phyloP scores from a whole-genome alignment of 768 basidiomycete genomes.

The Podaxis sp. region DNA sequence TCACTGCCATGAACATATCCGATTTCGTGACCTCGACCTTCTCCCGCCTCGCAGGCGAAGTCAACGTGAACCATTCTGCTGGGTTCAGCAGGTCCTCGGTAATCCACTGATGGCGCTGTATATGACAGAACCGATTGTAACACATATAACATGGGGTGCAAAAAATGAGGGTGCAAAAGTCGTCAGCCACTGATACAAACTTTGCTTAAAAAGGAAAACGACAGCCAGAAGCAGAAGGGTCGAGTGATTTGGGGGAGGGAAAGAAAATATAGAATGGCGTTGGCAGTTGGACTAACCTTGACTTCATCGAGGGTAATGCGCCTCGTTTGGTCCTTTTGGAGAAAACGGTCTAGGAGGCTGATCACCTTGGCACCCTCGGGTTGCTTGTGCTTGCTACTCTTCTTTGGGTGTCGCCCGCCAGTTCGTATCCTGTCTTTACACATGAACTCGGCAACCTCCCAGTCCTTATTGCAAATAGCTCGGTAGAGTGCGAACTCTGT shows the following conservation, averaged over 20 bases:
- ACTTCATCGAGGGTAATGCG: conserved; percentile 79
- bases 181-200: conserved; percentile 9
- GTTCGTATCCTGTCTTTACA: conserved; percentile 67
- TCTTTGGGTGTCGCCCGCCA: conserved; percentile 52
- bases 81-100: conserved; percentile 64
- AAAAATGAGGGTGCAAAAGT: conserved; percentile 13
- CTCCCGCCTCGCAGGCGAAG: conserved; percentile 27
- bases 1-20: conserved; percentile 77
- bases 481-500: conserved; percentile 76
- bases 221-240: conserved; percentile 12
- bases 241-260: conserved; percentile 9
- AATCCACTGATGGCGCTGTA: conserved; percentile 64
- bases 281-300: conserved; percentile 49
- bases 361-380: conserved; percentile 63
- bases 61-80: conserved; percentile 61
- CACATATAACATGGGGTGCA: conserved; percentile 5
- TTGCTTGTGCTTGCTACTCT: conserved; percentile 13
- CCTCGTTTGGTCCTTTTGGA: conserved; percentile 75
- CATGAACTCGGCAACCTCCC: conserved; percentile 65
- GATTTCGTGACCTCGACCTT: conserved; percentile 61
- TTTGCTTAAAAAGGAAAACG: conserved; percentile 13
- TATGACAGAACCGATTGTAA: neutral
- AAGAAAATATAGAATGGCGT: conserved; percentile 15
- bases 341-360: conserved; percentile 66
- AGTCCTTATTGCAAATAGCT: conserved; percentile 76